A percentile compares a stretch with the other conserved stretches of the same genome.
phyloP scores from a whole-genome alignment of 2,329 filamentous ascomycete genomes.

The Cladosporium sp. region DNA sequence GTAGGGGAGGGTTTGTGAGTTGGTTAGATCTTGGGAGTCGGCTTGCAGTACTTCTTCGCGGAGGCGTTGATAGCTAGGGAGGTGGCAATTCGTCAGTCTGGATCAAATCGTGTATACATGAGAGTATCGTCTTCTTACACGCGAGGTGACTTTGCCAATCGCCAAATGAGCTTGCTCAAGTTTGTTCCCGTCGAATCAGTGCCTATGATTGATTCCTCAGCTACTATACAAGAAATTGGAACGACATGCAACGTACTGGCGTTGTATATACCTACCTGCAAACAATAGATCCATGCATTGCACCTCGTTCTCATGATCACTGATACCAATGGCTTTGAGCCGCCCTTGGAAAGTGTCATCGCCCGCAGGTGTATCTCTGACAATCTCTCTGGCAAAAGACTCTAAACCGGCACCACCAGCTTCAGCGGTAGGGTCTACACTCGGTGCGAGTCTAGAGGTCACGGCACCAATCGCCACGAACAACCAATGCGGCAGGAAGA shows the following conservation, averaged over 20 bases:
- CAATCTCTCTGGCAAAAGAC: constrained; percentile 33
- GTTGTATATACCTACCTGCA: constrained; percentile 35
- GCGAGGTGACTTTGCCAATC: constrained; percentile 41
- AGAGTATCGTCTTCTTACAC: constrained; percentile 26
- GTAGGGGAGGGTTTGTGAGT: constrained; percentile 39
- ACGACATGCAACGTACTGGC: not conserved
- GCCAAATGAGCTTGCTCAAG: constrained; percentile 45
- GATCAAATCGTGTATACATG: too few species aligned
- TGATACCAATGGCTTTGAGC: constrained; percentile 43
- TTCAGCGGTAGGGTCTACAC: constrained; percentile 28
- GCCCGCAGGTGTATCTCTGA: constrained; percentile 15
- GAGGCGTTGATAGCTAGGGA: constrained; percentile 32
- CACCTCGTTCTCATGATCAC: constrained; percentile 41
- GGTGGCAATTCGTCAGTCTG: not conserved
- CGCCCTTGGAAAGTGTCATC: constrained; percentile 47
- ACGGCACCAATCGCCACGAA: constrained; percentile 39
- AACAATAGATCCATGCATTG: constrained; percentile 55
- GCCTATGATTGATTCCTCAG: not conserved
- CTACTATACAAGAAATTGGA: too few species aligned
- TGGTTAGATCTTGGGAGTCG: constrained; percentile 21
- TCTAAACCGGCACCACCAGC: constrained; percentile 40
- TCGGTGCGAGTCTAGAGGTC: constrained; percentile 20
- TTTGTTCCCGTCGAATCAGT: constrained; percentile 53
- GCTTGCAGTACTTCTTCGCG: constrained; percentile 32
- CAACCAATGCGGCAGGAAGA: constrained; percentile 46